Base-by-base conservation (phyloP, 2,329 filamentous ascomycete genomes). In the Penicillium hordei region DNA sequence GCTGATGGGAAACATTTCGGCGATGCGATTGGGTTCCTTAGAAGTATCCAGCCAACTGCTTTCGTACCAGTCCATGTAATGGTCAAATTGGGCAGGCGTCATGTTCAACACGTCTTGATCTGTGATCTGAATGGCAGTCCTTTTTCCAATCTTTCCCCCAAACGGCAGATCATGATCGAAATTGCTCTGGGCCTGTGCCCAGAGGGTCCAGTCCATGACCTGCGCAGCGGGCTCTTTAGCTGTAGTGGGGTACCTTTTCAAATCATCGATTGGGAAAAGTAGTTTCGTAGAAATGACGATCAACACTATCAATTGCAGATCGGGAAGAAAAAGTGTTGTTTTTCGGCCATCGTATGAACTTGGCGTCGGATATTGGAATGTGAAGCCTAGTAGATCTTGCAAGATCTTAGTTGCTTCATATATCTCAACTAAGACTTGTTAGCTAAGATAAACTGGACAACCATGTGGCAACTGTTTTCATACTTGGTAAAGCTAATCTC, bases 1-100 rank as follows among this genome's bases (percentile, higher is more conserved):
- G 3, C 62, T 63, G 13, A 66, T 67, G n/a, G 78, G 76, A 55
- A 80, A 80, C 65, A 80, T 68, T n/a, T 77, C 70, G 31, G 75
- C 69, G 33, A 79, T 65, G 36, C 72, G 72, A 55, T 74, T 69
- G 6, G 68, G 62, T 7, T 62, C 64, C 63, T 48, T 63, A 51
- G 52, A 57, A 15, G 43, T 68, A 51, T 76, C 72, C 36, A 78
- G 63, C 79, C 86, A 90, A 44, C 82, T 88, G 57, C 81, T 80
- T 68, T 90, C 86, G 70, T 89, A 93, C 86, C 89, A 94, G 72
- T 91, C 85, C 73, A 95, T 80, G 68, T 92, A 93, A 58, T 89
- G 83, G 66, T 93, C 89, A 38, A 93, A 76, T 61, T 89, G 82
- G 23, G 81, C 75, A 5, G 80, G 75, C 3, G 76, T 79, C 84